Evolutionary conservation across 177 flowering plant genomes (phyloP).

Genomic region (Telopea speciosissima): DNA sequence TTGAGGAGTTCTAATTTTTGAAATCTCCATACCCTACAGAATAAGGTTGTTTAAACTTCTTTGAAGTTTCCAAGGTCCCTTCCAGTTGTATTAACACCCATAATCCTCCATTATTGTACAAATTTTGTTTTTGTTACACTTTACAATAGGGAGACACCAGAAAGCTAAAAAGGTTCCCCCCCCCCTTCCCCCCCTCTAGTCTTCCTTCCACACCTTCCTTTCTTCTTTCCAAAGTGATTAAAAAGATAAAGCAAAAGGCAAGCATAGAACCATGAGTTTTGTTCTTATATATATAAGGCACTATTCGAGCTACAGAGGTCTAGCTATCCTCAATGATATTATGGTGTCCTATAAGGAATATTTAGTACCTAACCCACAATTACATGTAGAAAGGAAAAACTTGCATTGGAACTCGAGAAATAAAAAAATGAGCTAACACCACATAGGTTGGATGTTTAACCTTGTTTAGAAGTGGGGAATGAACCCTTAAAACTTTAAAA

Average conservation of each 20-base stretch:
- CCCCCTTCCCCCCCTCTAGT: slow-evolving; percentile 2
- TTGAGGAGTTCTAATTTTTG: slow-evolving; percentile 3
- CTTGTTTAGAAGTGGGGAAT: too few species aligned
- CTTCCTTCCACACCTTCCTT: neutral
- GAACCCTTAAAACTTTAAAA: too few species aligned
- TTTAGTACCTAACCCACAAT: neutral
- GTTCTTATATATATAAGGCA: slow-evolving; percentile 1
- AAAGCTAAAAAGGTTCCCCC: slow-evolving; percentile 6
- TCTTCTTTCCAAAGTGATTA: too few species aligned
- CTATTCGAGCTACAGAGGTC: neutral
- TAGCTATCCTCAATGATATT: slow-evolving; percentile 12
- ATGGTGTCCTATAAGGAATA: slow-evolving; percentile 6
- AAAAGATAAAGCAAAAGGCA: neutral
- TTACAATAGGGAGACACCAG: neutral
- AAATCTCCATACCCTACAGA: slow-evolving; percentile 9
- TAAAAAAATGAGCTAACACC: too few species aligned
- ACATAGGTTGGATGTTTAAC: too few species aligned
- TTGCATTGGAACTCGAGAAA: too few species aligned
- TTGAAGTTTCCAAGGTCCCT: slow-evolving; percentile 38
- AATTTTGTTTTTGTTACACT: neutral
- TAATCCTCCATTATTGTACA: slow-evolving; percentile 9
- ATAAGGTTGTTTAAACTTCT: slow-evolving; percentile 18
- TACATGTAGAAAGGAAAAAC: too few species aligned
- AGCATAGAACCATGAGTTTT: slow-evolving; percentile 9
- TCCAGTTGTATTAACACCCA: slow-evolving; percentile 28